Evolutionary conservation across 345 rosid genomes (phyloP).

Genomic region (Adansonia digitata): DNA sequence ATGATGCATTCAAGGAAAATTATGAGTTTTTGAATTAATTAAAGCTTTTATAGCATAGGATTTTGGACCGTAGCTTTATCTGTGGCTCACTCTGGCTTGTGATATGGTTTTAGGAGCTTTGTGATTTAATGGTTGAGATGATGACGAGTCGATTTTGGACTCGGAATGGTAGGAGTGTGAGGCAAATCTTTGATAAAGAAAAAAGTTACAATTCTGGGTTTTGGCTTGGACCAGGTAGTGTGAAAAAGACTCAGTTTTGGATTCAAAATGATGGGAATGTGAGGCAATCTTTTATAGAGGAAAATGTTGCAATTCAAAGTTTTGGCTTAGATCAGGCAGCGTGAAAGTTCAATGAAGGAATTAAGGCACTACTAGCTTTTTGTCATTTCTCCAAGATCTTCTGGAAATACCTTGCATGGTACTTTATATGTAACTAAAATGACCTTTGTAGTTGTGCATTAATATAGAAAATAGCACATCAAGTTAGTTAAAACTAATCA

Average conservation of each 20-base stretch:
- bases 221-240: no score
- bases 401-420: conserved; percentile 79
- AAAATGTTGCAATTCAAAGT: conserved; percentile 18
- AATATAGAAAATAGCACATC: not conserved
- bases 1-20: no score
- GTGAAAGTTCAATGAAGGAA: conserved; percentile 36
- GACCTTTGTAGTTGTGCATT: conserved; percentile 56
- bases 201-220: no score
- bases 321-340: conserved; percentile 26
- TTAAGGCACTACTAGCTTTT: conserved; percentile 47
- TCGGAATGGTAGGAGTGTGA: conserved; percentile 25
- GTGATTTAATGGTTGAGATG: conserved; percentile 29
- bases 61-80: no score
- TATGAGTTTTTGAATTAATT: no score
- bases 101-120: no score
- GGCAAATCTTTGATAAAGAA: no score
- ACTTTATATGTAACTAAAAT: conserved; percentile 82
- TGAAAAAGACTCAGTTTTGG: no score
- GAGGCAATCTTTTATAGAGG: conserved; percentile 17
- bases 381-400: conserved; percentile 79
- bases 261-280: no score
- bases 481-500: not conserved
- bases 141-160: conserved; percentile 31
- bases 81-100: no score
- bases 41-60: no score